Evolutionary conservation across 257 asterid genomes (phyloP).

Genomic region (Penstemon davidsonii): DNA sequence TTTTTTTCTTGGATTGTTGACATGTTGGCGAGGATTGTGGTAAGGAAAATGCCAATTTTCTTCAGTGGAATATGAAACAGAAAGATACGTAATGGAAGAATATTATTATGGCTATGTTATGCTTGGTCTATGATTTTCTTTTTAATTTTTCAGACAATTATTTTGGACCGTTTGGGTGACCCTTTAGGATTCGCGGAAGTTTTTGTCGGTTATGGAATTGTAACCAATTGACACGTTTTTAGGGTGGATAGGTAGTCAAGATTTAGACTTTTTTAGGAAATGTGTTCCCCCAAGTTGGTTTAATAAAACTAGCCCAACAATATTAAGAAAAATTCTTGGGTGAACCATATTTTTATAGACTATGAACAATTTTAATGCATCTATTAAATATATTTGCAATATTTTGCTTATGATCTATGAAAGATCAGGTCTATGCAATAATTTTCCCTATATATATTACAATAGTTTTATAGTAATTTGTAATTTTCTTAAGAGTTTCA

Average conservation of each 20-base stretch:
- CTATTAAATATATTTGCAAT: too few species aligned
- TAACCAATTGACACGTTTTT: conserved; percentile 5
- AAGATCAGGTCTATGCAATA: too few species aligned
- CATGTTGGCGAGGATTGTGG: conserved; percentile 40
- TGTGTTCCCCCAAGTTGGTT: too few species aligned
- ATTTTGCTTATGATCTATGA: too few species aligned
- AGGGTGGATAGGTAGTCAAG: not conserved
- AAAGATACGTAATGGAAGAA: conserved; percentile 21
- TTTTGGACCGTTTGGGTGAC: conserved; percentile 13
- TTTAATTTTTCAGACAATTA: not conserved
- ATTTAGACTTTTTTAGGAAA: too few species aligned
- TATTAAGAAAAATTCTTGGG: too few species aligned
- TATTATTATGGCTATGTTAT: conserved; percentile 1
- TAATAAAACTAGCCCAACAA: too few species aligned
- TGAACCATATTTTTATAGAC: too few species aligned
- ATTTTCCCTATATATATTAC: too few species aligned
- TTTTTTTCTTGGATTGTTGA: conserved; percentile 15
- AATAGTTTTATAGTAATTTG: too few species aligned
- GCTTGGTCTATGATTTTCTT: conserved; percentile 2
- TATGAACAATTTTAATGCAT: too few species aligned
- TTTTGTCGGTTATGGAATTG: conserved; percentile 6
- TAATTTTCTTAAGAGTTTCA: too few species aligned
- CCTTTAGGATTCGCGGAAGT: conserved; percentile 21
- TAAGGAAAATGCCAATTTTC: not conserved
- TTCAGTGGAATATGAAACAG: conserved; percentile 30